A percentile compares a stretch with the other conserved stretches of the same genome.
phyloP scores from a whole-genome alignment of 2,329 filamentous ascomycete genomes.

The Diplodia scrobiculata region DNA sequence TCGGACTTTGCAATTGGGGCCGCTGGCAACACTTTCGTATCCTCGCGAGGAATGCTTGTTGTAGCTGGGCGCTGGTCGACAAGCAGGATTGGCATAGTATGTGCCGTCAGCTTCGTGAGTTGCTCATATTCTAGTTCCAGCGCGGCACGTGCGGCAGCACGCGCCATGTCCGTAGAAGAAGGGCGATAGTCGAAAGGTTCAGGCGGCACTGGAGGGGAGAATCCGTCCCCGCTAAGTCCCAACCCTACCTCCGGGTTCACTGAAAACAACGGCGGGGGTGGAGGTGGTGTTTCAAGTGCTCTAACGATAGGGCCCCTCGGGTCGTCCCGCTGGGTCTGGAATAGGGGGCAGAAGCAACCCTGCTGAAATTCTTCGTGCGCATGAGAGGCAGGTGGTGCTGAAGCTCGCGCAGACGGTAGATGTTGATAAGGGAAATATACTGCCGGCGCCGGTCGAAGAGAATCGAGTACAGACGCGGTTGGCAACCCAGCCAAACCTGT shows the following conservation, averaged over 20 bases:
- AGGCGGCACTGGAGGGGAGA: neutral
- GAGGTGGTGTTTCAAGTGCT: constrained; percentile 13
- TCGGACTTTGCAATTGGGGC: neutral
- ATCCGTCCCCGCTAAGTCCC: neutral
- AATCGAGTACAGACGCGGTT: neutral
- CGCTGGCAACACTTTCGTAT: neutral
- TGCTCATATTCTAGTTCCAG: neutral
- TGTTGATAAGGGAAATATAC: constrained; percentile 18
- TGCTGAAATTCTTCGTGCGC: neutral
- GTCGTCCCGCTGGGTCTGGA: neutral
- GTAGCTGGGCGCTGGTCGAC: neutral
- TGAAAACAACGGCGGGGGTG: constrained; percentile 16
- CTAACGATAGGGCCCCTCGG: neutral
- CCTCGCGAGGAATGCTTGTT: neutral
- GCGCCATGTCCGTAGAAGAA: neutral
- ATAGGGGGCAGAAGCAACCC: neutral
- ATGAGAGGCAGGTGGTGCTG: neutral
- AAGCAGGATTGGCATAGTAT: neutral
- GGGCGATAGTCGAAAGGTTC: neutral
- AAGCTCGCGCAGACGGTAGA: neutral
- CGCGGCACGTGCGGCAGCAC: neutral
- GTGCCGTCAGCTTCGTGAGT: neutral
- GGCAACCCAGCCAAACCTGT: neutral
- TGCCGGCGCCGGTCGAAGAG: neutral
- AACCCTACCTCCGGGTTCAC: neutral